These are phyloP conservation scores for Boletus huronensis DNA, from an alignment of 768 basidiomycete species.

Conservation along the genomic window DNA sequence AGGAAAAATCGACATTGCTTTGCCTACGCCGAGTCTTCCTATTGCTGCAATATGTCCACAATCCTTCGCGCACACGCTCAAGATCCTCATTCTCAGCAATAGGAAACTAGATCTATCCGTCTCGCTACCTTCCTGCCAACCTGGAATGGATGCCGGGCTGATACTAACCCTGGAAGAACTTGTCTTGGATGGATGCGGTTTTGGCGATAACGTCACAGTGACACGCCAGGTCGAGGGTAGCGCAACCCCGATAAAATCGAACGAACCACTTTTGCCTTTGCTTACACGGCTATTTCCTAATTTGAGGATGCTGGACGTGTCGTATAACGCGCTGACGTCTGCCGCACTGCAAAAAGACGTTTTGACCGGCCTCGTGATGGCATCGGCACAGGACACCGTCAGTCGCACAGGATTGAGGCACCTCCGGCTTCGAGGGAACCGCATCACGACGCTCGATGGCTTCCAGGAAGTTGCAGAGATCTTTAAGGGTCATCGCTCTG, in stretches of 20 bases:
- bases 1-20: slow-evolving; percentile 41
- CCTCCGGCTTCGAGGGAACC: slow-evolving; percentile 68
- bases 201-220: slow-evolving; percentile 57
- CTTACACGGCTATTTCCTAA: slow-evolving; percentile 68
- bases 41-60: slow-evolving; percentile 58
- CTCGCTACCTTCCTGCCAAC: slow-evolving; percentile 42
- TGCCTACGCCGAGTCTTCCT: slow-evolving; percentile 69
- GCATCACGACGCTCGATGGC: slow-evolving; percentile 56
- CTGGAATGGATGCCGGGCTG: slow-evolving; percentile 35
- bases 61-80: slow-evolving; percentile 57
- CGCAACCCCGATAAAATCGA: slow-evolving; percentile 42
- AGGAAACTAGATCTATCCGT: slow-evolving; percentile 67
- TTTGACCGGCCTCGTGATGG: slow-evolving; percentile 50
- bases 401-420: slow-evolving; percentile 57
- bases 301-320: slow-evolving; percentile 64
- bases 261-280: slow-evolving; percentile 54
- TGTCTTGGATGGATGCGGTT: slow-evolving; percentile 66
- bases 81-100: slow-evolving; percentile 55
- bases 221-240: slow-evolving; percentile 33
- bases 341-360: slow-evolving; percentile 46
- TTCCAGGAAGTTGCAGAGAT: slow-evolving; percentile 57
- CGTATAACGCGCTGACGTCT: slow-evolving; percentile 68
- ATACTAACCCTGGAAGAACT: slow-evolving; percentile 74
- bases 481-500: slow-evolving; percentile 62
- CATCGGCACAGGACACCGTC: slow-evolving; percentile 28